Percentiles rank a stretch among this genome's conserved stretches.
Conservation (phyloP, 2,329 filamentous ascomycete genomes). For the Colletotrichum liriopes region DNA sequence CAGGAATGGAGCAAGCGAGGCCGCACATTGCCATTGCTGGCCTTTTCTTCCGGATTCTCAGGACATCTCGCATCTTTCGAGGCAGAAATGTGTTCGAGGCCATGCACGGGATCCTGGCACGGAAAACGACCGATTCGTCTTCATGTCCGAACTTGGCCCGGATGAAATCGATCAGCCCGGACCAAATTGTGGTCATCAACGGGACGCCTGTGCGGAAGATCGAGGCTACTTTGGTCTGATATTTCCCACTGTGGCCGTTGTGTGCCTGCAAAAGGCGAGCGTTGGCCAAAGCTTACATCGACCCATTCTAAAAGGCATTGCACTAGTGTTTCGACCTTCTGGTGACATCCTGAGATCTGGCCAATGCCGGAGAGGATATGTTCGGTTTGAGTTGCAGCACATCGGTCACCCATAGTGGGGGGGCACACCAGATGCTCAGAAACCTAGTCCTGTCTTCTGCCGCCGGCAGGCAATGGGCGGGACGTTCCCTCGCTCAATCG, state of each 20-base stretch:
- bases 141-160: conserved; percentile 14
- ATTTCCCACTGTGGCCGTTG: conserved; percentile 29
- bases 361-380: conserved; percentile 28
- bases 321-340: conserved; percentile 41
- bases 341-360: conserved; percentile 39
- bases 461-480: conserved; percentile 37
- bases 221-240: conserved; percentile 23
- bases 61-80: conserved; percentile 25
- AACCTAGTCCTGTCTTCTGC: conserved; percentile 24
- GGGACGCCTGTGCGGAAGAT: conserved; percentile 25
- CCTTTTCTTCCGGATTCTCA: conserved; percentile 4
- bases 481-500: conserved; percentile 21
- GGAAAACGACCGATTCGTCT: conserved; percentile 23
- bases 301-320: conserved; percentile 31
- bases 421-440: conserved; percentile 27
- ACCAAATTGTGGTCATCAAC: conserved; percentile 28
- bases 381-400: conserved; percentile 41
- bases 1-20: not conserved
- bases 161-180: conserved; percentile 23
- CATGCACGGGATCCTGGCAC: conserved; percentile 35
- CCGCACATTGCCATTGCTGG: not conserved
- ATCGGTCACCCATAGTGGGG: conserved; percentile 23
- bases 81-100: conserved; percentile 26
- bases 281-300: conserved; percentile 41
- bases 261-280: conserved; percentile 23